Conservation (phyloP, 768 basidiomycete species). For the Lactarius vividus region DNA sequence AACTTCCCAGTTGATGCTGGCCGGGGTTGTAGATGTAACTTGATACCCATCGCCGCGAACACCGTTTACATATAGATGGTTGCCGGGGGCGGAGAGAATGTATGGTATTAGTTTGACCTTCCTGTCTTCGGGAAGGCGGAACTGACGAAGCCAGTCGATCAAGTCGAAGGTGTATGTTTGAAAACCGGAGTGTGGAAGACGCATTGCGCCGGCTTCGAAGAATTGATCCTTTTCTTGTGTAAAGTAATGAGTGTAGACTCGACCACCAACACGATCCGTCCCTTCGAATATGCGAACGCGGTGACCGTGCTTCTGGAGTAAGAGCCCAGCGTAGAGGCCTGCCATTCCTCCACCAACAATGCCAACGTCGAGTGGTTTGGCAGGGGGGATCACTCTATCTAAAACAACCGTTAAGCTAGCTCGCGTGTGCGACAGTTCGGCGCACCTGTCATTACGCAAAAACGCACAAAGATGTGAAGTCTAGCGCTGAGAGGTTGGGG, state of each 20-base stretch:
- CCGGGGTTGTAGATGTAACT: constrained; percentile 2
- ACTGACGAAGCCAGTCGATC: constrained; percentile 16
- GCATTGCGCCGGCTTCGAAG: constrained; percentile 29
- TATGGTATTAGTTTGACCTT: constrained; percentile 24
- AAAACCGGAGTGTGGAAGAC: constrained; percentile 24
- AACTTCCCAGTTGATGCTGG: constrained; percentile 21
- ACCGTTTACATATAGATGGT: constrained; percentile 23
- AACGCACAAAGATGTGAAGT: neutral
- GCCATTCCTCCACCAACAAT: constrained; percentile 27
- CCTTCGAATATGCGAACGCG: constrained; percentile 24
- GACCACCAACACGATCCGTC: constrained; percentile 25
- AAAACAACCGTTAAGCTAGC: neutral
- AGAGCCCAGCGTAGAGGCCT: constrained; percentile 26
- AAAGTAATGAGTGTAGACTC: constrained; percentile 26
- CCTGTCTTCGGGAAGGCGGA: constrained; percentile 14
- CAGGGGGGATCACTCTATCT: neutral
- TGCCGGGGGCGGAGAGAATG: constrained; percentile 23
- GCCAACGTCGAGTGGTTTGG: constrained; percentile 1
- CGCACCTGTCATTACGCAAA: neutral
- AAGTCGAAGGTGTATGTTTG: constrained; percentile 22
- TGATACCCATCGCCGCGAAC: constrained; percentile 11
- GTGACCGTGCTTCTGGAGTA: constrained; percentile 22
- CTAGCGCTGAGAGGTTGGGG: neutral
- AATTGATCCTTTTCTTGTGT: constrained; percentile 25
- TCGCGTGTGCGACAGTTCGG: neutral